Evolutionary conservation across 2,329 filamentous ascomycete genomes (phyloP).

Genomic region (Elsinoe ampelina): DNA sequence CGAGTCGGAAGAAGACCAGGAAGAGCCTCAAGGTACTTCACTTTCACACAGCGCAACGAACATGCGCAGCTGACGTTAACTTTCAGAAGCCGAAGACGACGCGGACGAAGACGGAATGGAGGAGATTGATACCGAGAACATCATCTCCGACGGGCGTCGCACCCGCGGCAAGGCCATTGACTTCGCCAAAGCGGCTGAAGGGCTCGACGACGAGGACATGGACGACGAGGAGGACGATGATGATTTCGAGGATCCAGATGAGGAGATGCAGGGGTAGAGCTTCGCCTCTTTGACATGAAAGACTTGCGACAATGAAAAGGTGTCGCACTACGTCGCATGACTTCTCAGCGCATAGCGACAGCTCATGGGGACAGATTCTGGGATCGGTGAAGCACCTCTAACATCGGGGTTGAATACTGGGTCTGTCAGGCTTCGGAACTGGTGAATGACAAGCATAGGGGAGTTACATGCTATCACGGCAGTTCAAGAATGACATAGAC

Average conservation of each 20-base stretch:
- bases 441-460: too few relatives aligned
- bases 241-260: constrained; percentile 28
- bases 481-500: constrained; percentile 69
- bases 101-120: constrained; percentile 76
- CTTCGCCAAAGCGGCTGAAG: constrained; percentile 79
- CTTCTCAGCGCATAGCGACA: neutral
- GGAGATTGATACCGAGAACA: constrained; percentile 85
- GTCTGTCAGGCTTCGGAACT: too few relatives aligned
- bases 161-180: constrained; percentile 90
- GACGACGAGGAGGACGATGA: constrained; percentile 33
- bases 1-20: constrained; percentile 37
- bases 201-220: constrained; percentile 65
- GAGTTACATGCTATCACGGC: constrained; percentile 35
- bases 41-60: constrained; percentile 4
- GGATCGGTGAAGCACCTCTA: neutral
- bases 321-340: neutral
- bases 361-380: neutral
- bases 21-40: constrained; percentile 29
- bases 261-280: constrained; percentile 12
- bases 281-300: constrained; percentile 18
- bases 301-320: neutral
- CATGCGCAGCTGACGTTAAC: neutral
- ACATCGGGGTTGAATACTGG: neutral
- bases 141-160: constrained; percentile 67
- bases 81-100: constrained; percentile 46